Conservation (phyloP, 176 grass and related monocot genomes). For the Rhynchospora tenuis region DNA sequence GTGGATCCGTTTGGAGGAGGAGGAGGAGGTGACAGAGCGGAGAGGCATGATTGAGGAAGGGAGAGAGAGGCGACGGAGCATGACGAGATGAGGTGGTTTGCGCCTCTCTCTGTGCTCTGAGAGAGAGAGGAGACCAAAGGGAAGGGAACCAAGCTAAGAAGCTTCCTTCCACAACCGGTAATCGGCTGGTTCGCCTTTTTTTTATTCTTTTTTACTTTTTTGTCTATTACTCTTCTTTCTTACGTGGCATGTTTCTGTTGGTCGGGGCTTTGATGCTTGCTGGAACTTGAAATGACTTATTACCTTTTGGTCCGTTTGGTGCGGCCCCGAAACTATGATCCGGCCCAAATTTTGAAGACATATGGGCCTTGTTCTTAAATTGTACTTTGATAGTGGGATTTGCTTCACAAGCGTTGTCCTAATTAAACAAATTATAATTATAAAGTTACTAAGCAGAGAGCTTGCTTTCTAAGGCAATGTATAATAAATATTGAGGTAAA, state of each 20-base stretch:
- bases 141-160: not conserved
- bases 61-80: slow-evolving; percentile 48
- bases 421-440: too few relatives aligned
- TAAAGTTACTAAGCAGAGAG: too few relatives aligned
- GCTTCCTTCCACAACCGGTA: not conserved
- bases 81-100: slow-evolving; percentile 6
- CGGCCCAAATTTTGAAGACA: not conserved
- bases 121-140: not conserved
- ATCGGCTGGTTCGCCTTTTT: not conserved
- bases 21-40: not conserved
- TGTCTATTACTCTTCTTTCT: not conserved
- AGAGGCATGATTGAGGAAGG: slow-evolving; percentile 29
- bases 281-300: not conserved
- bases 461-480: too few relatives aligned
- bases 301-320: not conserved
- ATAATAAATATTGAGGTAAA: not conserved
- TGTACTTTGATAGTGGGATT: not conserved
- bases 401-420: not conserved
- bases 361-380: not conserved
- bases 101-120: not conserved
- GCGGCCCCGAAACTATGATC: not conserved
- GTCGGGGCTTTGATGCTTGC: not conserved
- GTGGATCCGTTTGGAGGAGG: slow-evolving; percentile 22
- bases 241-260: not conserved
- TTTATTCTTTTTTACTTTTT: not conserved